These are phyloP conservation scores for Terana coerulea DNA, from an alignment of 768 basidiomycete genomes.

Conservation along the genomic window DNA sequence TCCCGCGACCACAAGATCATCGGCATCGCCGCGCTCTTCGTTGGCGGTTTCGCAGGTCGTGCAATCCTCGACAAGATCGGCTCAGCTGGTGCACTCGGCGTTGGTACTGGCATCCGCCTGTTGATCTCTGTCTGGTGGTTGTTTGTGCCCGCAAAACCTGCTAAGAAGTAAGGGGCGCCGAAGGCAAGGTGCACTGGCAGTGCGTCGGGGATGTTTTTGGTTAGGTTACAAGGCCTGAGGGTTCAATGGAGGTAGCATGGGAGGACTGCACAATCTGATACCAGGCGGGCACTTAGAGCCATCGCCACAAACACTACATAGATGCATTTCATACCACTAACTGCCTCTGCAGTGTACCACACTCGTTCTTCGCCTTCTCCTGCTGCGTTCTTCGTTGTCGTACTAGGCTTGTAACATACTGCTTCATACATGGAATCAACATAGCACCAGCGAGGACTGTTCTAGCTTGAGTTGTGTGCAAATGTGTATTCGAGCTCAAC, in stretches of 20 bases:
- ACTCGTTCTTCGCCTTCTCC: neutral
- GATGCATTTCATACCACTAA: neutral
- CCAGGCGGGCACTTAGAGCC: constrained; percentile 4
- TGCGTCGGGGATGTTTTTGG: neutral
- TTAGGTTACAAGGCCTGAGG: neutral
- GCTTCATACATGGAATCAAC: too few relatives aligned
- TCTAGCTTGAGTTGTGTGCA: too few relatives aligned
- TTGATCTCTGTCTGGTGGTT: constrained; percentile 64
- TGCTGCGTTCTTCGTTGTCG: too few relatives aligned
- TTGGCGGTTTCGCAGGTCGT: constrained; percentile 69
- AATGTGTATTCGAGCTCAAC: neutral
- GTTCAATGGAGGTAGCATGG: neutral
- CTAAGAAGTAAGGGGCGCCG: constrained; percentile 9
- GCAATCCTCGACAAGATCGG: constrained; percentile 59
- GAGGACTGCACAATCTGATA: neutral
- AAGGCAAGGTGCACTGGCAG: neutral
- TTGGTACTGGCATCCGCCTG: constrained; percentile 60
- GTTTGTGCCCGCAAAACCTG: constrained; percentile 47
- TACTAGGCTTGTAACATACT: too few relatives aligned
- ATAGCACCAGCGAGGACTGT: too few relatives aligned
- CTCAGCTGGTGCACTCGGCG: constrained; percentile 59
- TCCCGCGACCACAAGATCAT: constrained; percentile 71
- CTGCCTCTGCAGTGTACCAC: neutral
- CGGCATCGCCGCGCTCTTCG: constrained; percentile 64
- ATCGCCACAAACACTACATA: neutral